These are phyloP conservation scores for Musa itinerans DNA, from an alignment of 176 grass and related monocot species.

Conservation along the genomic window DNA sequence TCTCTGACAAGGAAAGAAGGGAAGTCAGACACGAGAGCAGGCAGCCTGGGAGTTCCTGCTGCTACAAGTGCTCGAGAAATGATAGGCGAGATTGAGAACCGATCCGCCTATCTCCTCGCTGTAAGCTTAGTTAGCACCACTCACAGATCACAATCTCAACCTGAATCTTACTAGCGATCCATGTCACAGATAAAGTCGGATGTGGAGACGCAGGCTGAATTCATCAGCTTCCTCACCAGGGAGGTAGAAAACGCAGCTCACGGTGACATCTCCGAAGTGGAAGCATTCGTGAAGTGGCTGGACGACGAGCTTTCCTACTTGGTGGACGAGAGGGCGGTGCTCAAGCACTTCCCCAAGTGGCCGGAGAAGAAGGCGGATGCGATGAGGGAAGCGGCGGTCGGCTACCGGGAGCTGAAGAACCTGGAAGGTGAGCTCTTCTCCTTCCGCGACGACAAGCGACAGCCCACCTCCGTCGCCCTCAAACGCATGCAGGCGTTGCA, in stretches of 20 bases:
- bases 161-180: neutral
- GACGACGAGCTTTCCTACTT: constrained; percentile 92
- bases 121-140: constrained; percentile 37
- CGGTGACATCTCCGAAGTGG: constrained; percentile 78
- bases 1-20: constrained; percentile 69
- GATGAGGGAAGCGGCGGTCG: constrained; percentile 96
- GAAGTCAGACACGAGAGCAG: constrained; percentile 57
- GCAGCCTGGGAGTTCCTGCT: constrained; percentile 41
- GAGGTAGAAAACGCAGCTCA: constrained; percentile 73
- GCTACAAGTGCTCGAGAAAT: constrained; percentile 56
- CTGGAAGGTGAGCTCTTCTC: constrained; percentile 64
- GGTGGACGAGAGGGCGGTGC: constrained; percentile 94
- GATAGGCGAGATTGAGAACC: constrained; percentile 98
- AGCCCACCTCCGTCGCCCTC: constrained; percentile 46
- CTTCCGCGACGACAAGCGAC: constrained; percentile 70
- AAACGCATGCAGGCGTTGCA: constrained; percentile 81
- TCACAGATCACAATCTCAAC: neutral
- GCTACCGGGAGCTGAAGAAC: constrained; percentile 77
- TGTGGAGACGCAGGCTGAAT: constrained; percentile 78
- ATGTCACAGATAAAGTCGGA: constrained; percentile 94
- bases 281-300: constrained; percentile 97
- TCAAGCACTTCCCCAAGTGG: constrained; percentile 94
- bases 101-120: constrained; percentile 83
- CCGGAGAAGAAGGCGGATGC: constrained; percentile 95
- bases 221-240: constrained; percentile 70